These are phyloP conservation scores for Didymosphaeria variabile DNA, from an alignment of 2,329 filamentous ascomycete species.

Conservation along the genomic window DNA sequence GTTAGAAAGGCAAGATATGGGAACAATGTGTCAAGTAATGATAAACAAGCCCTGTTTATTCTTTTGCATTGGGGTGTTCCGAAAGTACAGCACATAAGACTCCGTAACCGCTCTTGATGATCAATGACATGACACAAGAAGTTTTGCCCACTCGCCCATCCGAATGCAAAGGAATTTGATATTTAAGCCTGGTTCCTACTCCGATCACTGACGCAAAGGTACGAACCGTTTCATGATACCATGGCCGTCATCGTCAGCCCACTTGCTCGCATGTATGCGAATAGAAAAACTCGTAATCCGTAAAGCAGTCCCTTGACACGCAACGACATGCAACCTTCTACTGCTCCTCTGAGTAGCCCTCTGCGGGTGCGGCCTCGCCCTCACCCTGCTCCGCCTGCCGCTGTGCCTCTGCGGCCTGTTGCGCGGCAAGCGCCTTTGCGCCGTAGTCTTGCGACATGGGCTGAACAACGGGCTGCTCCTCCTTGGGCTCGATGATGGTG, in stretches of 20 bases:
- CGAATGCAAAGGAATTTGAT: slow-evolving; percentile 34
- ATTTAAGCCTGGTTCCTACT: slow-evolving; percentile 17
- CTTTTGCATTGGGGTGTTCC: slow-evolving; percentile 16
- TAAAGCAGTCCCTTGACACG: neutral
- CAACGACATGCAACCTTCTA: slow-evolving; percentile 12
- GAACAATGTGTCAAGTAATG: slow-evolving; percentile 1
- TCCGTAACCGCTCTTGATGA: slow-evolving; percentile 23
- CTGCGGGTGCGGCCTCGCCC: slow-evolving; percentile 54
- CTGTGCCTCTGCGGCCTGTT: slow-evolving; percentile 71
- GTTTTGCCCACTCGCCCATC: slow-evolving; percentile 25
- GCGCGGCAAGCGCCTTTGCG: slow-evolving; percentile 80
- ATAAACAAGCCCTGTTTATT: slow-evolving; percentile 20
- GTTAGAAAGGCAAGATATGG: neutral
- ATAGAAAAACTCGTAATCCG: slow-evolving; percentile 8
- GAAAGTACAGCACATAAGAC: slow-evolving; percentile 24
- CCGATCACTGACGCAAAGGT: neutral
- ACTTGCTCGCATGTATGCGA: slow-evolving; percentile 12
- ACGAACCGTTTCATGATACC: slow-evolving; percentile 12
- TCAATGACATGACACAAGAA: slow-evolving; percentile 20
- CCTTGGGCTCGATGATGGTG: slow-evolving; percentile 99
- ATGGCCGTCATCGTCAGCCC: slow-evolving; percentile 16
- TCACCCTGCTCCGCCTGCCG: slow-evolving; percentile 67
- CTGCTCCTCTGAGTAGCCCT: slow-evolving; percentile 47
- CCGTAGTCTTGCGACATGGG: slow-evolving; percentile 99
- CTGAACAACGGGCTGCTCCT: slow-evolving; percentile 94